Conservation (phyloP, 2,329 filamentous ascomycete species). For the Hymenoscyphus linearis region DNA sequence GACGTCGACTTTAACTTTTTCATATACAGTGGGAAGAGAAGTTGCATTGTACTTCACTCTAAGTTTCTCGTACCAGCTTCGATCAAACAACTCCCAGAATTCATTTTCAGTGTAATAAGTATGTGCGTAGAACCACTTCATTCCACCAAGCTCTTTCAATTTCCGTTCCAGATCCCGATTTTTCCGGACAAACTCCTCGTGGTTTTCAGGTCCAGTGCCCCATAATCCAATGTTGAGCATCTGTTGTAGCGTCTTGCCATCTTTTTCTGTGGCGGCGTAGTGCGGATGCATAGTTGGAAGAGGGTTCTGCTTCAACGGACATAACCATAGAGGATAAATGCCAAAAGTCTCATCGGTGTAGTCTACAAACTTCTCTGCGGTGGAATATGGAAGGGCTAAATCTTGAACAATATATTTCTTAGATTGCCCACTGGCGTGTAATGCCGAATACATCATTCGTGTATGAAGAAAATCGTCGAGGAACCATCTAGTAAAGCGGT, state of each 20-base stretch:
- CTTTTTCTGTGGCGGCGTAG: slow-evolving; percentile 18
- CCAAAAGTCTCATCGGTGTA: slow-evolving; percentile 42
- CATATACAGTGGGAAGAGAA: slow-evolving; percentile 60
- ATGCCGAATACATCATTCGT: slow-evolving; percentile 55
- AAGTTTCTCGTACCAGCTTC: slow-evolving; percentile 55
- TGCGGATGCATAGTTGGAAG: slow-evolving; percentile 32
- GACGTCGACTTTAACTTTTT: slow-evolving; percentile 60
- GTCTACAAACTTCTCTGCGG: slow-evolving; percentile 46
- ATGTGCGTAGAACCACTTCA: slow-evolving; percentile 86
- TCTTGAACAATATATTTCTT: slow-evolving; percentile 58
- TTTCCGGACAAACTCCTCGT: slow-evolving; percentile 55
- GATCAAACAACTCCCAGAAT: slow-evolving; percentile 62
- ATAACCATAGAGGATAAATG: slow-evolving; percentile 55
- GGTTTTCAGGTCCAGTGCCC: slow-evolving; percentile 67
- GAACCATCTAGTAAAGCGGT: slow-evolving; percentile 49
- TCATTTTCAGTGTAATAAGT: slow-evolving; percentile 73
- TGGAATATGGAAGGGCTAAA: slow-evolving; percentile 50
- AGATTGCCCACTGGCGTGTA: slow-evolving; percentile 53
- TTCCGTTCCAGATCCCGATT: slow-evolving; percentile 70
- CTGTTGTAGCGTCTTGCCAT: slow-evolving; percentile 32
- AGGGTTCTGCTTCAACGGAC: slow-evolving; percentile 40
- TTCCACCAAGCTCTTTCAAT: slow-evolving; percentile 63
- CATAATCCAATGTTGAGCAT: slow-evolving; percentile 69
- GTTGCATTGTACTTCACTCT: slow-evolving; percentile 57
- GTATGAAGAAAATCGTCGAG: slow-evolving; percentile 59